Evolutionary conservation across 805 yeast species (phyloP).

Genomic region (Starmera caribaea): DNA sequence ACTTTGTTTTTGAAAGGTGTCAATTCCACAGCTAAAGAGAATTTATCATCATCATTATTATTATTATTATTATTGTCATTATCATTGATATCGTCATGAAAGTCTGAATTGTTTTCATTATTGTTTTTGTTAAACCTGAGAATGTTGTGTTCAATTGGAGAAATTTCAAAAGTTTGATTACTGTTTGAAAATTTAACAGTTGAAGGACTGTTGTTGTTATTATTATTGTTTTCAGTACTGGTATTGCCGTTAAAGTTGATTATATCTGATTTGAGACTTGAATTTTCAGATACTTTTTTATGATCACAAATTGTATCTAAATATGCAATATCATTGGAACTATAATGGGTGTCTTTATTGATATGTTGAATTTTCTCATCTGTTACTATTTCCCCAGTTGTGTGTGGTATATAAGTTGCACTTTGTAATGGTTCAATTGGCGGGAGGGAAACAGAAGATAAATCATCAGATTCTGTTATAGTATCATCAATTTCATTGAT

Average conservation of each 20-base stretch:
- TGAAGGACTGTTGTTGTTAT: not conserved
- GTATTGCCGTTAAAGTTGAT: not conserved
- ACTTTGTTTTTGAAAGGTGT: constrained; percentile 90
- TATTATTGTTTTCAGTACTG: not conserved
- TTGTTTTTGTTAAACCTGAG: constrained; percentile 3
- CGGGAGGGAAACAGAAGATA: not conserved
- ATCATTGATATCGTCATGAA: constrained; percentile 1
- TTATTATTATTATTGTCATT: constrained; percentile 11
- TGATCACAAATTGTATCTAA: not conserved
- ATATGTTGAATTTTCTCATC: constrained; percentile 6
- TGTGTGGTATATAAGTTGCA: constrained; percentile 65
- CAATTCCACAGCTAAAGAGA: constrained; percentile 76
- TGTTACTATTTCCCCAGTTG: constrained; percentile 23
- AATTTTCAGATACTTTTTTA: not conserved
- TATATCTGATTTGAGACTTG: no score
- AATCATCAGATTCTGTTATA: not conserved
- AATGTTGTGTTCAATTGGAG: constrained; percentile 2
- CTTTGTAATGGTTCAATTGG: constrained; percentile 53
- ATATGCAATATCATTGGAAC: not conserved
- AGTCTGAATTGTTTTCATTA: not conserved
- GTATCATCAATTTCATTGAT: not conserved
- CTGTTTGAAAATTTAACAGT: constrained; percentile 7
- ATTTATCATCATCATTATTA: constrained; percentile 27
- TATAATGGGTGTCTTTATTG: constrained; percentile 1
- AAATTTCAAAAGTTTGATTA: constrained; percentile 5